Evolutionary conservation across 192 early-diverging fungal species (phyloP).

Genomic region (Umbelopsis sp.): DNA sequence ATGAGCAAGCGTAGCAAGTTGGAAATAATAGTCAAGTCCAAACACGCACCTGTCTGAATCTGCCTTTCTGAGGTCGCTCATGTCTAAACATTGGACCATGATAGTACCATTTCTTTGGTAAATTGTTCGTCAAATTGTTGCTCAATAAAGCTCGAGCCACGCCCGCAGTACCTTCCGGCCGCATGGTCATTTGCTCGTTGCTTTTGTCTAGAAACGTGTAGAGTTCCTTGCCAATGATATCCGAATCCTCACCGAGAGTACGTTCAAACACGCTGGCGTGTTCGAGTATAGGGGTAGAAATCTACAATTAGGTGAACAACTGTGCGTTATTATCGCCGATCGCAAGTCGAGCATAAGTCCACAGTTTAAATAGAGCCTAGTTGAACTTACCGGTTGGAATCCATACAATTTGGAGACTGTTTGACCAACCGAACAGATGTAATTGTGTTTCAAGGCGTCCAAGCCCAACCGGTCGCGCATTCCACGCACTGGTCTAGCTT

Average conservation of each 20-base stretch:
- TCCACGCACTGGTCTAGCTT: slow-evolving; percentile 57
- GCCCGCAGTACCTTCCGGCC: slow-evolving; percentile 70
- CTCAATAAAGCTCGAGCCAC: slow-evolving; percentile 46
- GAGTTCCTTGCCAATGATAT: slow-evolving; percentile 72
- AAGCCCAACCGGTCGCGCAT: slow-evolving; percentile 64
- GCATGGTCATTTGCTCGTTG: slow-evolving; percentile 59
- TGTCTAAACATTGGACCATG: slow-evolving; percentile 71
- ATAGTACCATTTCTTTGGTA: slow-evolving; percentile 65
- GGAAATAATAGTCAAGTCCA: background rate
- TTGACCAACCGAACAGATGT: slow-evolving; percentile 46
- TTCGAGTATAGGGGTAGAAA: slow-evolving; percentile 68
- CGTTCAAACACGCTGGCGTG: slow-evolving; percentile 65
- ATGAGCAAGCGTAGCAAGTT: no score
- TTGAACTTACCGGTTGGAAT: slow-evolving; percentile 50
- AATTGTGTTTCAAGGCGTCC: slow-evolving; percentile 45
- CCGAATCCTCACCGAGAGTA: slow-evolving; percentile 61
- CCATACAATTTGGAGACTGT: slow-evolving; percentile 48
- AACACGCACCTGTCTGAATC: slow-evolving; percentile 54
- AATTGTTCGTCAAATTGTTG: slow-evolving; percentile 43
- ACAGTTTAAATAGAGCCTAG: background rate
- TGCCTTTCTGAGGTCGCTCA: slow-evolving; percentile 71
- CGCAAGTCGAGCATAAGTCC: background rate
- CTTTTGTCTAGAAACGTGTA: slow-evolving; percentile 68
- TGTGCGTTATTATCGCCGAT: no score
- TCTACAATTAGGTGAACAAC: slow-evolving; percentile 22